Evolutionary conservation across 73 alveolate species (phyloP).

Genomic region (Paramecium sonneborni): DNA sequence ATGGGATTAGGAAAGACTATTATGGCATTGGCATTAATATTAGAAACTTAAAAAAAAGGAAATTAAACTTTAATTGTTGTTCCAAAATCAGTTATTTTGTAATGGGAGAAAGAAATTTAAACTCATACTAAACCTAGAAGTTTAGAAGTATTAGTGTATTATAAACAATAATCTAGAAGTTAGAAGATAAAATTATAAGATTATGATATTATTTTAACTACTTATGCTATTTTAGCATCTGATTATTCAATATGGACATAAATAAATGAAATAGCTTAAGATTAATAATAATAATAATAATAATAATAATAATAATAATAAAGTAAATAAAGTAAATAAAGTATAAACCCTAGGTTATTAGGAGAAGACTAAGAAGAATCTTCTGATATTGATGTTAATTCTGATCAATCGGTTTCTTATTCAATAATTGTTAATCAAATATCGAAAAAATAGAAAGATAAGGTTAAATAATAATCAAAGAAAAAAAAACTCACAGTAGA

Average conservation of each 20-base stretch:
- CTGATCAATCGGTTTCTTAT: not conserved
- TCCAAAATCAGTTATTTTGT: slow-evolving; percentile 56
- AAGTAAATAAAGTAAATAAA: not conserved
- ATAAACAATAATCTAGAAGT: not conserved
- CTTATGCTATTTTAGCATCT: not conserved
- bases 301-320: not conserved
- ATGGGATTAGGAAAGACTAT: slow-evolving; percentile 87
- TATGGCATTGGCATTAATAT: slow-evolving; percentile 69
- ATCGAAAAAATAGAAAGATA: not conserved
- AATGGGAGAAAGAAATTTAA: slow-evolving; percentile 69
- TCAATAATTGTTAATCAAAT: not conserved
- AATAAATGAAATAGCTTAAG: not conserved
- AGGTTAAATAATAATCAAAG: not conserved
- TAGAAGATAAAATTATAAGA: not conserved
- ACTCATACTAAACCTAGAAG: slow-evolving; percentile 39
- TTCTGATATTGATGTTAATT: not conserved
- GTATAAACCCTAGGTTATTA: not conserved
- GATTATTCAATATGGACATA: slow-evolving; percentile 14
- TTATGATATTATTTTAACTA: slow-evolving; percentile 31
- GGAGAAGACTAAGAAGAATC: not conserved
- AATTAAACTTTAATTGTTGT: slow-evolving; percentile 65
- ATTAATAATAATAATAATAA: not conserved
- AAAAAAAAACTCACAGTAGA: not conserved
- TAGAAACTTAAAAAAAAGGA: slow-evolving; percentile 57
- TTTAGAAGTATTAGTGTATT: slow-evolving; percentile 36